A percentile compares a stretch with the other conserved stretches of the same genome.
These are phyloP conservation scores for Fomitopsis palustris DNA, from an alignment of 1,284 basidiomycete species.

Conservation along the genomic window DNA sequence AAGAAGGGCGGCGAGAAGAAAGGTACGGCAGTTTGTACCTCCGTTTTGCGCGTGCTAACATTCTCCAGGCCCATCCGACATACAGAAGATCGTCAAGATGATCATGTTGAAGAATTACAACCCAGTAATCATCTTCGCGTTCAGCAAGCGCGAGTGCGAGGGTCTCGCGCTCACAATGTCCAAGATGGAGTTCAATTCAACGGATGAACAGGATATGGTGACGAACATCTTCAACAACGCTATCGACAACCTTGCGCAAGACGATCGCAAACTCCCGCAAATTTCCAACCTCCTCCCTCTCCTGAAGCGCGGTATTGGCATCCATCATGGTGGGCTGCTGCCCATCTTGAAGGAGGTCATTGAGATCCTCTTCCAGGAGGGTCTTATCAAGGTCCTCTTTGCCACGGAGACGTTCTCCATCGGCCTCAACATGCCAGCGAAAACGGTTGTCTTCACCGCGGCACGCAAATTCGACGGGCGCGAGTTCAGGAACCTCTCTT, in stretches of 20 bases:
- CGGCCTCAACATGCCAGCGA: conserved; percentile 99
- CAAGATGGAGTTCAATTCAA: conserved; percentile 95
- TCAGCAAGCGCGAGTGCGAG: conserved; percentile 98
- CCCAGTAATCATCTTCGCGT: conserved; percentile 98
- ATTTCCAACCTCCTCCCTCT: conserved; percentile 93
- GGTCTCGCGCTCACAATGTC: conserved; percentile 87
- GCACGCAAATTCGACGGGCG: conserved; percentile 96
- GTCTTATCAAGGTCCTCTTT: conserved; percentile 98
- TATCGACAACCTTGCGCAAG: conserved; percentile 84
- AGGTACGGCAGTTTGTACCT: conserved; percentile 43
- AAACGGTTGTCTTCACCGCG: conserved; percentile 97
- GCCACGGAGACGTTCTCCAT: conserved; percentile 99
- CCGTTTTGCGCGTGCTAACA: neutral
- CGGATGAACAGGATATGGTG: conserved; percentile 91
- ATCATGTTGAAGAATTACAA: conserved; percentile 99
- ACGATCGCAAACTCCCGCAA: conserved; percentile 91
- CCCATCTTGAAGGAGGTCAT: conserved; percentile 99
- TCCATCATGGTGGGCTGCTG: conserved; percentile 97
- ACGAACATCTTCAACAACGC: conserved; percentile 93
- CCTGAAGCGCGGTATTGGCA: conserved; percentile 94
- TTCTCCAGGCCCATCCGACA: conserved; percentile 78
- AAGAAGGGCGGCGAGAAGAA: conserved; percentile 91
- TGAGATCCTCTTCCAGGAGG: conserved; percentile 99
- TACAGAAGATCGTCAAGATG: conserved; percentile 98
- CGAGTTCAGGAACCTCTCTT: conserved; percentile 89